Base-by-base conservation (phyloP, 345 rosid genomes). In the Durio zibethinus region DNA sequence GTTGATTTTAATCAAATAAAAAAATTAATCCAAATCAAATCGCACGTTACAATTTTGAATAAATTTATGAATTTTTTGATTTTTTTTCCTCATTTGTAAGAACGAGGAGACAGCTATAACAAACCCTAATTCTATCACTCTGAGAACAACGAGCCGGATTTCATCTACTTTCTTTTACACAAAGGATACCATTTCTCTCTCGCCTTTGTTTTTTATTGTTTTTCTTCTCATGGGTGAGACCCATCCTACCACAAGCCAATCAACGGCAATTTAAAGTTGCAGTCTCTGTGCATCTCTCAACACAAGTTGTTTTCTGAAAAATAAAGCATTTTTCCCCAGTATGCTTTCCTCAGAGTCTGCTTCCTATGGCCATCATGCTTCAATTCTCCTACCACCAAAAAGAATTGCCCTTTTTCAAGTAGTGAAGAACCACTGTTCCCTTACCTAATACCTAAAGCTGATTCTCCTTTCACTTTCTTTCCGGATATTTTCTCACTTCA, bases 131-230 rank as follows among this genome's bases (percentile, higher is more conserved):
- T 72, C 60, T 68, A 23, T 82, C 80, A 56, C 76, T 81, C 66
- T 36, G 50, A 48, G 56, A 63, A 66, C 62, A 15, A 79, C 82
- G 87, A 87, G 88, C 88, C 85, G 88, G 79, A 74, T 57, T 82
- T 77, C 83, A 82, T 63, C 61, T 61, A 50, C 78, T 69, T 79
- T 66, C 73, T 62, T 36, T 78, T 64, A 42, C 67, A 47, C 59
- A 12, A 29, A 29, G 10, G n/a, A 76, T 66, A 14, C 1, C 38
- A 16, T 50, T 15, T 43, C 3, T 43, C 4, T 42, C 45, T 42
- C 7, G 7, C 21, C 31, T 53, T 15, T 31, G 33, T n/a, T 9
- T 47, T 16, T 38, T 9, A 45, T 45, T 5, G 36, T 23, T 4
- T n/a, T 52, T 18, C 76, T 23, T 36, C 33, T 59, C 15, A 31